Evolutionary conservation across 2,329 filamentous ascomycete genomes (phyloP).

Genomic region (Colletotrichum orchidophilum): DNA sequence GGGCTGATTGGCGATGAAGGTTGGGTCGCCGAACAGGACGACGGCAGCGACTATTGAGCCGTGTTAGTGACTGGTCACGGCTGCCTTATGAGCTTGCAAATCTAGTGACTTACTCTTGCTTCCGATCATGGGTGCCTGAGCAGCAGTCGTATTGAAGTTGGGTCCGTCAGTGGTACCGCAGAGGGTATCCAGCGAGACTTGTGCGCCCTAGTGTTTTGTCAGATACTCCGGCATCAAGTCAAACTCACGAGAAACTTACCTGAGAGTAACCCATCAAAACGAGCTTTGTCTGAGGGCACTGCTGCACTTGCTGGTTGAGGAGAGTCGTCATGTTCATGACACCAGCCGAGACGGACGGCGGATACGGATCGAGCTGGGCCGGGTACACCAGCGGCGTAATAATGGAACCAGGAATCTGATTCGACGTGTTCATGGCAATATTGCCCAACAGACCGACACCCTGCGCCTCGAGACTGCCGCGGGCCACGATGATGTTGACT

Average conservation of each 20-base stretch:
- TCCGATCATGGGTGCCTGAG: constrained; percentile 41
- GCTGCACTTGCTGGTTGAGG: constrained; percentile 43
- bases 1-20: constrained; percentile 45
- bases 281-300: constrained; percentile 50
- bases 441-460: constrained; percentile 47
- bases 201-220: constrained; percentile 46
- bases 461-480: constrained; percentile 47
- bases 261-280: constrained; percentile 55
- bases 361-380: constrained; percentile 46
- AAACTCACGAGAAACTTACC: constrained; percentile 34
- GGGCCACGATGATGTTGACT: constrained; percentile 51
- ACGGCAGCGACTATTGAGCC: constrained; percentile 48
- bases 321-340: constrained; percentile 42
- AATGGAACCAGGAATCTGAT: constrained; percentile 45
- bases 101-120: constrained; percentile 42
- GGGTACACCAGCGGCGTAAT: constrained; percentile 50
- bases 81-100: not conserved
- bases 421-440: constrained; percentile 44
- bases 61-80: not conserved
- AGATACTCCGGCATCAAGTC: not conserved
- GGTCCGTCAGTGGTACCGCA: constrained; percentile 46
- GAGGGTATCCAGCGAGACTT: constrained; percentile 48
- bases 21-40: constrained; percentile 52
- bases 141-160: constrained; percentile 36
- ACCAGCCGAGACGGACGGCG: constrained; percentile 46